Evolutionary conservation across 2,329 filamentous ascomycete species (phyloP), one percentile per base, ranked within the genome.

Genomic region (Diaporthe capsici): DNA sequence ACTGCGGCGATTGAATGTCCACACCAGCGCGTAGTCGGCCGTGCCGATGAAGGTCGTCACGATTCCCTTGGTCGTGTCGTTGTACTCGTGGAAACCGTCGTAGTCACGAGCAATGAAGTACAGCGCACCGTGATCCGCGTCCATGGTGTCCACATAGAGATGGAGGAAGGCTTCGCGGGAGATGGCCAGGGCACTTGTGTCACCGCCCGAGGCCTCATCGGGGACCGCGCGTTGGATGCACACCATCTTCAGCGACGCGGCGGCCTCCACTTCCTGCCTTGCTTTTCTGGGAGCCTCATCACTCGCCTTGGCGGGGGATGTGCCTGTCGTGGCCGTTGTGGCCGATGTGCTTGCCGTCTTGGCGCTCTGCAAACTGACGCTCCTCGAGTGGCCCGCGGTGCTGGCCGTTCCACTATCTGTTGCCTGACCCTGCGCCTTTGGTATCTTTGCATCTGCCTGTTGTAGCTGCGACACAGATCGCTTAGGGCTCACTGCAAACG

Each of bases 101-200:
- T 80, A 80, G 31, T 80, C 79, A 65, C 77, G 78, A 22, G 76
- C 78, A 12, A 81, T 42, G n/a, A 81, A 79, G 75, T 80, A 81
- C 7, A 81, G 73, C 17, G 78, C 80, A 25, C 77, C 76, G 20
- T 78, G 75, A 44, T 79, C 74, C 51, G 79, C 78, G 6, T 74
- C 67, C 79, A 81, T 80, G 7, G 58, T 49, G 51, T 79, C 77
- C 53, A 80, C 76, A 20, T 75, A 77, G 12, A 81, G 77, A 4
- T 61, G 61, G 7, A 80, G 75, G 55, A 81, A 81, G 17, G 77
- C 73, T 47, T 80, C 77, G 49, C 79, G 78, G 17, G 78, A 77
- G 2, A 79, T 76, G 73, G 78, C 78, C 1, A 81, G 73, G 15
- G 78, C 78, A 34, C 72, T 77, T 20, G 55, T 58, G 15, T 72